Evolutionary conservation across 495 filamentous ascomycete species (phyloP).

Genomic region (Ramalina intermedia): DNA sequence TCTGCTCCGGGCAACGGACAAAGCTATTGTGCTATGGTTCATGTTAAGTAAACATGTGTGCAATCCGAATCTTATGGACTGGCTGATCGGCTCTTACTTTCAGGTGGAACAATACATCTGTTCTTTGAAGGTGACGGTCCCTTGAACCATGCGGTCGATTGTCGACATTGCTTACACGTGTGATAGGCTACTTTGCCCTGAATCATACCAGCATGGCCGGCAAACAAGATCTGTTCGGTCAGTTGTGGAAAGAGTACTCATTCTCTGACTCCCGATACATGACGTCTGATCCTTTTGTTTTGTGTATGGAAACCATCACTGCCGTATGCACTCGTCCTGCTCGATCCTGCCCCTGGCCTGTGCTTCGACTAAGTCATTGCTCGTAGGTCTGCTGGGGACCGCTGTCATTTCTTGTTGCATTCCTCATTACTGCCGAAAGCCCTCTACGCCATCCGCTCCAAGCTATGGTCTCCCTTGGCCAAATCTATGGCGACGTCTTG

Average conservation of each 20-base stretch:
- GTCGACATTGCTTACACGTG: background rate
- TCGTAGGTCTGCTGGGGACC: constrained; percentile 60
- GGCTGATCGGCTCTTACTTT: background rate
- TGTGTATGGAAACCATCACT: constrained; percentile 75
- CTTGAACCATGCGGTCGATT: background rate
- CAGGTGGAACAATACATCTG: constrained; percentile 55
- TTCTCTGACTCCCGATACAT: constrained; percentile 73
- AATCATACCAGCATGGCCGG: constrained; percentile 47
- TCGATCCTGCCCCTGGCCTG: background rate
- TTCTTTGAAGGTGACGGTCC: constrained; percentile 53
- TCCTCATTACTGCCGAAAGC: constrained; percentile 41
- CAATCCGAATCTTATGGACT: background rate
- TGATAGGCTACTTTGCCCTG: constrained; percentile 55
- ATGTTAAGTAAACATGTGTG: constrained; percentile 35
- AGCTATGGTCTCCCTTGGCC: constrained; percentile 56
- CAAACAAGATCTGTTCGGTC: constrained; percentile 51
- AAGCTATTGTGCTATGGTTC: constrained; percentile 51
- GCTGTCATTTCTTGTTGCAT: constrained; percentile 54
- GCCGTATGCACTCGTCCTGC: constrained; percentile 37
- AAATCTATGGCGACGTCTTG: constrained; percentile 73
- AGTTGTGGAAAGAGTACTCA: constrained; percentile 83
- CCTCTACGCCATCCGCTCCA: constrained; percentile 58
- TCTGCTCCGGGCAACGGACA: constrained; percentile 32
- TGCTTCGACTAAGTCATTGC: background rate
- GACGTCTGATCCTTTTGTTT: constrained; percentile 61